These are phyloP conservation scores for Diatrype stigma DNA, from an alignment of 2,329 filamentous ascomycete species.

Conservation along the genomic window DNA sequence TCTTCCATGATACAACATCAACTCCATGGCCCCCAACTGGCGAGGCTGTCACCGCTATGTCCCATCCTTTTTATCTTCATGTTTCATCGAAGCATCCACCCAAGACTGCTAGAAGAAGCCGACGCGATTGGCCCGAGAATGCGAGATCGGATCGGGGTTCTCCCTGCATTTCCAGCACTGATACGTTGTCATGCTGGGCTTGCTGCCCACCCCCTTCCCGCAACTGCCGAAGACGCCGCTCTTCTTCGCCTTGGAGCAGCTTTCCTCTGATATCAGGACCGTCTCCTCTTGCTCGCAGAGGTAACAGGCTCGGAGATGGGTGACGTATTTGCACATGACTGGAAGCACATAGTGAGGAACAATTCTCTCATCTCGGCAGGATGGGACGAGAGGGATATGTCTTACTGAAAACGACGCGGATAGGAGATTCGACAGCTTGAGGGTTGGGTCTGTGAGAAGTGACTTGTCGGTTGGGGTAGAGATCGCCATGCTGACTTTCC, in stretches of 20 bases:
- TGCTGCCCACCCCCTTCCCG: conserved; percentile 27
- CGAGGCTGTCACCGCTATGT: no score
- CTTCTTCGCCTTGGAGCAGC: conserved; percentile 27
- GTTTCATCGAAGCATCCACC: no score
- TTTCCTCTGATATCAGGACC: conserved; percentile 37
- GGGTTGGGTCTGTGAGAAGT: background rate
- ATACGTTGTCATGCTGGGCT: conserved; percentile 26
- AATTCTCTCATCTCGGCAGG: background rate
- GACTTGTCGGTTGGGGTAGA: background rate
- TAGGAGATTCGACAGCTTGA: background rate
- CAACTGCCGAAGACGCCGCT: conserved; percentile 36
- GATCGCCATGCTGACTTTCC: background rate
- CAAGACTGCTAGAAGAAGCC: background rate
- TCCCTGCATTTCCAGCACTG: conserved; percentile 38
- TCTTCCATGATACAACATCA: no score
- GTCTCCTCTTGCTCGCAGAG: conserved; percentile 33
- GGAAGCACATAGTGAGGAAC: background rate
- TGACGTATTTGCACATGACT: conserved; percentile 37
- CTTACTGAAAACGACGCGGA: background rate
- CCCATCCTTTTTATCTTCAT: no score
- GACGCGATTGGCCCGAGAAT: conserved; percentile 5
- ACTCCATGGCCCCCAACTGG: no score
- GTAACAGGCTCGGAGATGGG: conserved; percentile 33
- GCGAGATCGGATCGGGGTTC: conserved; percentile 13
- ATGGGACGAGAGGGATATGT: background rate